These are phyloP conservation scores for Ailanthus altissimus DNA, from an alignment of 345 rosid genomes.

Conservation along the genomic window DNA sequence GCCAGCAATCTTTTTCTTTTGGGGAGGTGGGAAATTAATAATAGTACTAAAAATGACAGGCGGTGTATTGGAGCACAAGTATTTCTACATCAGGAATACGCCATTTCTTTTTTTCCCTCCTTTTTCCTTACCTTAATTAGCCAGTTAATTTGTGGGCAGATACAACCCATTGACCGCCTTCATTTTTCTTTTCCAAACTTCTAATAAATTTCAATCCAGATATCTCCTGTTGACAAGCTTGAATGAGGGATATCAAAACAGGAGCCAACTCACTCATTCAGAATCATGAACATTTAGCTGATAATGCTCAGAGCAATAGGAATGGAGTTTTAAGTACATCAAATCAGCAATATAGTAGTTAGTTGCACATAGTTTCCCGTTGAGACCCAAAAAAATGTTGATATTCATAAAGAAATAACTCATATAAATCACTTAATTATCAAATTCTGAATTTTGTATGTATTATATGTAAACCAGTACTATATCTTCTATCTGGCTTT, in stretches of 20 bases:
- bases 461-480: background rate
- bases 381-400: background rate
- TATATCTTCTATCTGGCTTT: conserved; percentile 23
- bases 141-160: conserved; percentile 4
- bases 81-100: background rate
- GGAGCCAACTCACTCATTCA: conserved; percentile 10
- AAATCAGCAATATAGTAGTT: background rate
- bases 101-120: background rate
- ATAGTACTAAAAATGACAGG: background rate
- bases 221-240: conserved; percentile 23
- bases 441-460: background rate
- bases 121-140: conserved; percentile 15
- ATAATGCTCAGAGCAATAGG: background rate
- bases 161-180: conserved; percentile 8
- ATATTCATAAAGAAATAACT: background rate
- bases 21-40: background rate
- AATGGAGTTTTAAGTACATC: background rate
- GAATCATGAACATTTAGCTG: conserved; percentile 7
- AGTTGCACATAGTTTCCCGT: background rate
- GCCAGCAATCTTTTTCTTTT: background rate
- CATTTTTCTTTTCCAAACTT: conserved; percentile 23
- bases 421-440: background rate
- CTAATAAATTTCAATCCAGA: conserved; percentile 24
- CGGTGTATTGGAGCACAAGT: background rate
- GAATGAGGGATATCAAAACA: conserved; percentile 18